Base-by-base conservation (phyloP, 768 basidiomycete species). In the Exidia glandulosa region DNA sequence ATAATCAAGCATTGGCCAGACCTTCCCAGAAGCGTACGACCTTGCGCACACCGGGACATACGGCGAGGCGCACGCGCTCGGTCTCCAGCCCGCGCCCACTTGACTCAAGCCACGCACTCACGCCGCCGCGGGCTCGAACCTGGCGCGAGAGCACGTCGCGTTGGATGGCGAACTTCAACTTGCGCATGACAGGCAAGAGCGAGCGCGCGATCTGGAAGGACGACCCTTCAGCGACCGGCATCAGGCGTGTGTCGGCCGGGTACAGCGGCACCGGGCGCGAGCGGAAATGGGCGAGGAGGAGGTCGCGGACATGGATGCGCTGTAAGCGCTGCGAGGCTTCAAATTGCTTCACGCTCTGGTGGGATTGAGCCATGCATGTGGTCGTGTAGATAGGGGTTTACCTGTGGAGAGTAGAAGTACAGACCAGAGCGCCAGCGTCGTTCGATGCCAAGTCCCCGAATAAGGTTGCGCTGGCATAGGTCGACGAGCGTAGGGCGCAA, bases 101-200 rank as follows among this genome's bases (percentile, higher is more conserved):
- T 10, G 41, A 69, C 68, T 85, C 83, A 32, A 84, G 67, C 86
- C 86, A 87, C n/a, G 70, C 66, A 32, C 74, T 74, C 54, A 81
- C 73, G 13, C 72, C 72, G 25, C 72, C 68, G 19, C 72, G 33
- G 23, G 76, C 72, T 67, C 83, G 79, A 59, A 87, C 75, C 61
- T 79, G 69, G 68, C 76, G 79, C 3, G 87, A 81, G 30, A 87
- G 73, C 54, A 74, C 76, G 66, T 88, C 88, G 13, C 77, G 75
- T 66, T 83, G 81, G 55, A 87, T 69, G 37, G 79, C 82, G 86
- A 86, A 89, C 68, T 88, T 88, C 62, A 89, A 75, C 66, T 80
- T 75, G 60, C 80, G 82, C 66, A 88, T 76, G 27, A 80, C 74
- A 14, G 87, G 85, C 3, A 88, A 71, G 29, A 90, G 76, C 7